Evolutionary conservation across 208 protist genomes (phyloP).

Genomic region (Crithidia acanthocephali): DNA sequence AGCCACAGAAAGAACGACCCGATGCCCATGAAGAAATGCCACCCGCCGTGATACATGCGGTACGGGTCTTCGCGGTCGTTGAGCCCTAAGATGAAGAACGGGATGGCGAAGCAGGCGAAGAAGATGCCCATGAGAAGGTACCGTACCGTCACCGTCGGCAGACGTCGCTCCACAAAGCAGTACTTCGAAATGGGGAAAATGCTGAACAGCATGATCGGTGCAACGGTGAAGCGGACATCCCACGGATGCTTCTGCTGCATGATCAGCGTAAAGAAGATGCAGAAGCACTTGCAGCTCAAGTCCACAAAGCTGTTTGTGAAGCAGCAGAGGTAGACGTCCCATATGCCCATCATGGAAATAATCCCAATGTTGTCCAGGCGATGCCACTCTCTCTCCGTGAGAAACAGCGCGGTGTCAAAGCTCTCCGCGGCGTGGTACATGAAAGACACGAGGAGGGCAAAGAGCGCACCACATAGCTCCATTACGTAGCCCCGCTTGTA

Average conservation of each 20-base stretch:
- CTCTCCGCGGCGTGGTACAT: constrained; percentile 81
- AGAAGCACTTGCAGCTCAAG: constrained; percentile 52
- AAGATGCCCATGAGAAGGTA: constrained; percentile 32
- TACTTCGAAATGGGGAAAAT: constrained; percentile 57
- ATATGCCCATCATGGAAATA: constrained; percentile 53
- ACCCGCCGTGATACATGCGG: constrained; percentile 78
- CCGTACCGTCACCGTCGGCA: constrained; percentile 21
- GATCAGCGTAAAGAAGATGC: constrained; percentile 57
- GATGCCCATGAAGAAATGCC: constrained; percentile 72
- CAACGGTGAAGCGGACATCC: constrained; percentile 59
- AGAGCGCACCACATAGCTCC: constrained; percentile 54
- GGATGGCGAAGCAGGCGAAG: constrained; percentile 34
- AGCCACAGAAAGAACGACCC: constrained; percentile 60
- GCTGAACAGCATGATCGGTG: constrained; percentile 53
- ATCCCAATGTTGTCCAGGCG: constrained; percentile 76
- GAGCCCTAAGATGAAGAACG: constrained; percentile 66
- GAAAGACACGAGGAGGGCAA: constrained; percentile 63
- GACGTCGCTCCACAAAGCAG: constrained; percentile 33
- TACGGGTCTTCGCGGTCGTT: constrained; percentile 64
- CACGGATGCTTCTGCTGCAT: constrained; percentile 74
- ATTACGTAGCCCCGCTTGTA: constrained; percentile 52
- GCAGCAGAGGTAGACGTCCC: constrained; percentile 49
- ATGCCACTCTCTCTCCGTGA: constrained; percentile 76
- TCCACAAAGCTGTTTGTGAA: constrained; percentile 47
- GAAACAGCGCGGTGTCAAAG: constrained; percentile 52